These are phyloP conservation scores for Postia placenta DNA, from an alignment of 768 basidiomycete genomes.

Conservation along the genomic window DNA sequence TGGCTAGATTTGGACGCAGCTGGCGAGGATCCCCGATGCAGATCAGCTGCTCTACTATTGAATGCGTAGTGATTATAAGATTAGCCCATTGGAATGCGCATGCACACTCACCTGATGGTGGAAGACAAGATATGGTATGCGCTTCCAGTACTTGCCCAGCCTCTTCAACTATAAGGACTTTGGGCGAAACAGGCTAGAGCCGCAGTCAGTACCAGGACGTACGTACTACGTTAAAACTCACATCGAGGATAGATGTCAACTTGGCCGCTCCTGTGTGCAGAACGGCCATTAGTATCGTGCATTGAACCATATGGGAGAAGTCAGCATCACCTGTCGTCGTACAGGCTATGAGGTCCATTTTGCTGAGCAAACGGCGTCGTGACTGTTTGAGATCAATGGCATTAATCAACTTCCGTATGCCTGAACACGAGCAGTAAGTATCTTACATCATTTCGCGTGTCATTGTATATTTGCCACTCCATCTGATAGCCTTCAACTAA, in stretches of 20 bases:
- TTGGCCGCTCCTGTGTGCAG: slow-evolving; percentile 55
- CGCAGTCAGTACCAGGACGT: background rate
- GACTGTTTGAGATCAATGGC: too few relatives aligned
- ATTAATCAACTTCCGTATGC: too few relatives aligned
- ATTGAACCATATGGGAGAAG: background rate
- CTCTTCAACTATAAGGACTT: slow-evolving; percentile 68
- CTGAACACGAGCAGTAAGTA: too few relatives aligned
- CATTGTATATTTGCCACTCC: slow-evolving; percentile 28
- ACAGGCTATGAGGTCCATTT: slow-evolving; percentile 63
- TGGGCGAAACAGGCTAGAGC: slow-evolving; percentile 48
- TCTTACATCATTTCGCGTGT: slow-evolving; percentile 48
- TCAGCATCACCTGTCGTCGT: slow-evolving; percentile 58
- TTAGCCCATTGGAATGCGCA: background rate
- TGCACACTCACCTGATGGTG: slow-evolving; percentile 28
- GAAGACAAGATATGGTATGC: slow-evolving; percentile 60
- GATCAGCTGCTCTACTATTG: slow-evolving; percentile 62
- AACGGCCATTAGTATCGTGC: background rate
- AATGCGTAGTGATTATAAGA: too few relatives aligned
- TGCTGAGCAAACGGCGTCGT: slow-evolving; percentile 45
- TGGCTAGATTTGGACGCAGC: slow-evolving; percentile 56
- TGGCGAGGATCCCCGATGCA: slow-evolving; percentile 78
- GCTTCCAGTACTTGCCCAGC: slow-evolving; percentile 81
- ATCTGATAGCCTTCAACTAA: slow-evolving; percentile 36
- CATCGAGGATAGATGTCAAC: slow-evolving; percentile 51
- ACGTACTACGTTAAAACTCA: slow-evolving; percentile 17